phyloP scores from a whole-genome alignment of 768 basidiomycete genomes.

The Lactarius sanguifluus region DNA sequence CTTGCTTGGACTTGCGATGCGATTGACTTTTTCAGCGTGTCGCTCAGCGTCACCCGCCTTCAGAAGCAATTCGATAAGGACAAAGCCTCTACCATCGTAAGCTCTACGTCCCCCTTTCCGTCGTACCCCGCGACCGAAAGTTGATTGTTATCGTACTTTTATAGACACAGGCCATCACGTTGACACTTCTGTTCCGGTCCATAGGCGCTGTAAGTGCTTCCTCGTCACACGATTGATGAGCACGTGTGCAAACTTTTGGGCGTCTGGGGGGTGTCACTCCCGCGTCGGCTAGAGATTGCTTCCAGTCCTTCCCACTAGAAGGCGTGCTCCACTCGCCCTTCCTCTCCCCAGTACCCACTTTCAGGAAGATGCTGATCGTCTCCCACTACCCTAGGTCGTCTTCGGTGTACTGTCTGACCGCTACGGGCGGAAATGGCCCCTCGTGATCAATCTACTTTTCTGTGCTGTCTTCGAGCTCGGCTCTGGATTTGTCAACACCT shows the following conservation, averaged over 20 bases:
- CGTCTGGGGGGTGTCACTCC: neutral
- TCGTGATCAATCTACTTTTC: constrained; percentile 71
- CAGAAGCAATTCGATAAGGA: constrained; percentile 47
- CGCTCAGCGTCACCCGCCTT: constrained; percentile 55
- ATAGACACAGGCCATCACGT: constrained; percentile 79
- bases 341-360: neutral
- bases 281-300: neutral
- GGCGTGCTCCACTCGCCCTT: neutral
- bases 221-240: neutral
- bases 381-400: constrained; percentile 44
- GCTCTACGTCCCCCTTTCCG: constrained; percentile 19
- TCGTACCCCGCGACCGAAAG: neutral
- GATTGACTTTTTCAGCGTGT: constrained; percentile 83
- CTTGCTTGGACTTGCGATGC: constrained; percentile 87
- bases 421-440: constrained; percentile 92
- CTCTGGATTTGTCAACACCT: constrained; percentile 77
- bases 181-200: constrained; percentile 88
- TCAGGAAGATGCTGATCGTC: constrained; percentile 5
- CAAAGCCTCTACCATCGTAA: constrained; percentile 45
- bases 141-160: neutral
- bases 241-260: neutral
- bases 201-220: constrained; percentile 56
- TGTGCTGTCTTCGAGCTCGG: constrained; percentile 77
- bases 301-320: neutral
- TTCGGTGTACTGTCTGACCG: constrained; percentile 86